Percentiles rank a stretch among this genome's conserved stretches.
These are phyloP conservation scores for Jatropha podagrica DNA, from an alignment of 441 rosid species.

Conservation along the genomic window DNA sequence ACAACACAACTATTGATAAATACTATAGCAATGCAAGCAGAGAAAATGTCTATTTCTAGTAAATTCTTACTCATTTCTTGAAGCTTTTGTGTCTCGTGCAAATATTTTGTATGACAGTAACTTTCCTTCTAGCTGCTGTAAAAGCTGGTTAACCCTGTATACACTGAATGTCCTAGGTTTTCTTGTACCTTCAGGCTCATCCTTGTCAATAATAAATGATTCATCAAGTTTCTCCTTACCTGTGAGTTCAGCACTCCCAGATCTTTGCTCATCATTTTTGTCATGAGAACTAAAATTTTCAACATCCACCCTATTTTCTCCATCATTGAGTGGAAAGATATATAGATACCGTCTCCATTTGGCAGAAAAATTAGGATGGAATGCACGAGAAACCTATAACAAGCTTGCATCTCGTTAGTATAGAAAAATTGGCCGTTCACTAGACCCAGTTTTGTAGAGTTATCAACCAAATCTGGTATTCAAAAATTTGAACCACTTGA, in stretches of 20 bases:
- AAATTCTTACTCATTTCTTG: conserved; percentile 80
- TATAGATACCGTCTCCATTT: conserved; percentile 96
- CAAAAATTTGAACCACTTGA: conserved; percentile 17
- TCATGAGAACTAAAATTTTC: conserved; percentile 28
- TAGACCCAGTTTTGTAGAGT: neutral
- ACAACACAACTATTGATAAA: neutral
- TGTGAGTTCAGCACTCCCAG: conserved; percentile 33
- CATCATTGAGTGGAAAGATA: conserved; percentile 70
- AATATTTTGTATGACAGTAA: conserved; percentile 74
- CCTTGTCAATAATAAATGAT: conserved; percentile 29
- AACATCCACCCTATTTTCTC: conserved; percentile 39
- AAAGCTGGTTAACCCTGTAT: conserved; percentile 67
- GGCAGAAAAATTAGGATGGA: conserved; percentile 97
- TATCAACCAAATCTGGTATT: conserved; percentile 6
- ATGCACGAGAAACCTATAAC: conserved; percentile 76
- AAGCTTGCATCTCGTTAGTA: conserved; percentile 18
- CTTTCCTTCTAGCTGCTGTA: conserved; percentile 85
- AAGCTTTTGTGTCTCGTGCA: conserved; percentile 97
- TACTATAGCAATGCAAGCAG: conserved; percentile 6
- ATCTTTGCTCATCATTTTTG: conserved; percentile 25
- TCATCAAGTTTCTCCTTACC: conserved; percentile 33
- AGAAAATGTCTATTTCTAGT: neutral
- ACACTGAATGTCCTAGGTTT: conserved; percentile 59
- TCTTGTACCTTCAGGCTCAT: conserved; percentile 39
- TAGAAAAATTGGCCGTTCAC: conserved; percentile 1